A percentile compares a stretch with the other conserved stretches of the same genome.
Conservation (phyloP, 2,329 filamentous ascomycete species). For the Tolypocladium endophyticum region DNA sequence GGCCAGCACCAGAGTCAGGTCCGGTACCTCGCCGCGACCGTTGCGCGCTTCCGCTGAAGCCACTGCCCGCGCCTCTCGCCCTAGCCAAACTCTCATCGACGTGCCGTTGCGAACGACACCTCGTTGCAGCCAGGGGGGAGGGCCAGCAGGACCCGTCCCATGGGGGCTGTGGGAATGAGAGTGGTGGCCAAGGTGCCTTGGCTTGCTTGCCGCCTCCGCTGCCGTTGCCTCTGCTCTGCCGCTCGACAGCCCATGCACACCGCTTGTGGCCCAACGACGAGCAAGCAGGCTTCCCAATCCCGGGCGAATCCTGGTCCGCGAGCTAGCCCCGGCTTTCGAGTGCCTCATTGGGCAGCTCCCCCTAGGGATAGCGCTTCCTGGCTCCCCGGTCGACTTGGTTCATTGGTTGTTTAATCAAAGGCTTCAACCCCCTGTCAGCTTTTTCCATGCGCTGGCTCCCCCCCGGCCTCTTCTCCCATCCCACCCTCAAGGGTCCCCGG, state of each 20-base stretch:
- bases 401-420: slow-evolving; percentile 45
- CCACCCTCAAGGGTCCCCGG: slow-evolving; percentile 6
- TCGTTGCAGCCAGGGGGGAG: neutral
- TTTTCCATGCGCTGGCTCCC: slow-evolving; percentile 37
- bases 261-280: slow-evolving; percentile 22
- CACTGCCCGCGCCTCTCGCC: neutral
- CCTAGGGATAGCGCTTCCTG: slow-evolving; percentile 22
- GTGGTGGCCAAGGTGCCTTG: neutral
- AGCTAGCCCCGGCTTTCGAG: slow-evolving; percentile 35
- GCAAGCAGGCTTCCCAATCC: slow-evolving; percentile 15
- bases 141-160: neutral
- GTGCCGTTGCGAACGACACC: neutral
- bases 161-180: neutral
- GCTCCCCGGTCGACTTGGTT: slow-evolving; percentile 21
- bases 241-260: slow-evolving; percentile 14
- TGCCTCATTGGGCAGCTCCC: slow-evolving; percentile 40
- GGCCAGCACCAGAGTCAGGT: neutral
- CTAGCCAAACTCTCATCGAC: neutral
- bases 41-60: neutral
- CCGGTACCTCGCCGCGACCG: neutral
- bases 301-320: slow-evolving; percentile 27
- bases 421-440: slow-evolving; percentile 37
- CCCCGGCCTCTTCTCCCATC: slow-evolving; percentile 16
- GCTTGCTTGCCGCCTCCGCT: neutral
- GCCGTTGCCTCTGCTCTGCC: neutral